phyloP scores from a whole-genome alignment of 805 yeast species.

The Nematodospora valgi region DNA sequence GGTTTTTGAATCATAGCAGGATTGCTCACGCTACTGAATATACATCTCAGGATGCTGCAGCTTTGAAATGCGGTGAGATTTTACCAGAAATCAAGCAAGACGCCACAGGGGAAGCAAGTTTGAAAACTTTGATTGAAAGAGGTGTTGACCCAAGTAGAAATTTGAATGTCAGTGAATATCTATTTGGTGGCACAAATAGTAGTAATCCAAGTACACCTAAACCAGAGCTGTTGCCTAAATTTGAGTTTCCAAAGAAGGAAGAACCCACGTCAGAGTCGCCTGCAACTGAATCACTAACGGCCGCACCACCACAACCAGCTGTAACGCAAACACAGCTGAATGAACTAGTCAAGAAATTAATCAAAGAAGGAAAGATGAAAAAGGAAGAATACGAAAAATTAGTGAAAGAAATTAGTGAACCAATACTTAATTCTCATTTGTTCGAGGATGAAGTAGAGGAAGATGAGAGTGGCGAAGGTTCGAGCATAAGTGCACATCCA shows the following conservation, averaged over 20 bases:
- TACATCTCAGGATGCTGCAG: slow-evolving; percentile 72
- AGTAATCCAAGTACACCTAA: neutral
- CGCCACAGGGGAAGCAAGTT: slow-evolving; percentile 42
- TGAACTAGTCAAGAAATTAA: slow-evolving; percentile 36
- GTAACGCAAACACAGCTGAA: slow-evolving; percentile 6
- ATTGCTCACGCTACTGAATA: slow-evolving; percentile 70
- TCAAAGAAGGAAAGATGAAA: slow-evolving; percentile 30
- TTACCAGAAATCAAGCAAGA: slow-evolving; percentile 56
- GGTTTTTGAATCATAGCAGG: slow-evolving; percentile 73
- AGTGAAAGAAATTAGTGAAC: slow-evolving; percentile 29
- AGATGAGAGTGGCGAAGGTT: slow-evolving; percentile 10
- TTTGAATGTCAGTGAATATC: slow-evolving; percentile 35
- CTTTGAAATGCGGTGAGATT: slow-evolving; percentile 59
- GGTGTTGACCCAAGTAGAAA: slow-evolving; percentile 41
- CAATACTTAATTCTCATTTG: slow-evolving; percentile 31
- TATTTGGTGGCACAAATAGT: slow-evolving; percentile 21
- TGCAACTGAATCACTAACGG: too few relatives aligned
- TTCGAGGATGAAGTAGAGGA: slow-evolving; percentile 37
- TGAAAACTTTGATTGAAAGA: slow-evolving; percentile 31
- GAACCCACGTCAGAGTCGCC: neutral
- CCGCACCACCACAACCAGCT: neutral
- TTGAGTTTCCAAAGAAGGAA: slow-evolving; percentile 20
- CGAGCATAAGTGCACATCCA: slow-evolving; percentile 6
- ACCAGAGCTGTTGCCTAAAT: slow-evolving; percentile 5
- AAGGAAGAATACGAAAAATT: slow-evolving; percentile 29